Evolutionary conservation across 768 basidiomycete species (phyloP).

Genomic region (Clitopilus hobsonii): DNA sequence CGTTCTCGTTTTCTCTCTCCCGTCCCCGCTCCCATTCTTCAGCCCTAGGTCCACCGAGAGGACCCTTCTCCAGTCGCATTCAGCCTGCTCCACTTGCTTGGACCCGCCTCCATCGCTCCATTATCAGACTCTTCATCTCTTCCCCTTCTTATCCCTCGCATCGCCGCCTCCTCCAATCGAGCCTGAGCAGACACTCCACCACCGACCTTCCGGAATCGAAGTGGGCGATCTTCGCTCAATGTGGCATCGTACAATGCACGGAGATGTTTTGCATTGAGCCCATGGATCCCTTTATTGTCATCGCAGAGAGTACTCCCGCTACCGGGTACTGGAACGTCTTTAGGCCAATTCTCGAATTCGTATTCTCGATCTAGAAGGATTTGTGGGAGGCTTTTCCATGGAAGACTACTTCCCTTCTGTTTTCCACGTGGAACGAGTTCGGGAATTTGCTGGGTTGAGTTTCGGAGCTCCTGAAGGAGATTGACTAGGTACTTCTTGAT

Average conservation of each 20-base stretch:
- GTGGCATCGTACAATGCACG: neutral
- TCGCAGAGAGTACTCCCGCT: neutral
- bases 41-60: too few relatives aligned
- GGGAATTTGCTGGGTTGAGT: neutral
- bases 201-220: neutral
- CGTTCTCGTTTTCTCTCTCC: too few relatives aligned
- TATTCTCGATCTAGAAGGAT: neutral
- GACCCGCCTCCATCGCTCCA: too few relatives aligned
- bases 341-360: constrained; percentile 2
- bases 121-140: too few relatives aligned
- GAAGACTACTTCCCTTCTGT: neutral
- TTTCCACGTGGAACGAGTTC: neutral
- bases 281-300: constrained; percentile 1
- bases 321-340: constrained; percentile 2
- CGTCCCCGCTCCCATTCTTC: too few relatives aligned
- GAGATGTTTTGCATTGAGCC: neutral
- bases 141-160: too few relatives aligned
- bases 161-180: too few relatives aligned
- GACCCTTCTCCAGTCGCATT: too few relatives aligned
- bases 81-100: too few relatives aligned
- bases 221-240: neutral
- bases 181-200: too few relatives aligned
- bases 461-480: neutral
- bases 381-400: neutral
- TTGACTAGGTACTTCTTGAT: neutral